phyloP scores from a whole-genome alignment of 495 filamentous ascomycete genomes.

The Penicillium verhagenii region DNA sequence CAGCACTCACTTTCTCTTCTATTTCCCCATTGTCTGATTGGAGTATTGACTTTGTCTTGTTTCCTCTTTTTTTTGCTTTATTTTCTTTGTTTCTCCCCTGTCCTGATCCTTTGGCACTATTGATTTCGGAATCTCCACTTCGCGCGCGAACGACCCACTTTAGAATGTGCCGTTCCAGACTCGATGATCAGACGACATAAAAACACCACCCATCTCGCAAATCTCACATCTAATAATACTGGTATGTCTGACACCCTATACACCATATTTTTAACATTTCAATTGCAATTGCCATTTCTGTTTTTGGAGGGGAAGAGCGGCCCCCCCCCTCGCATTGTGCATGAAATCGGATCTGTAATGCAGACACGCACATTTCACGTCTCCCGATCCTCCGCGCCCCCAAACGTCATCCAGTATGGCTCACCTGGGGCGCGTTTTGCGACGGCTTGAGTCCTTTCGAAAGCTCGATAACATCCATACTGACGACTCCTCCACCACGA shows the following conservation, averaged over 20 bases:
- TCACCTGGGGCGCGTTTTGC: slow-evolving; percentile 10
- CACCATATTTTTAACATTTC: not conserved
- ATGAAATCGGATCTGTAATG: not conserved
- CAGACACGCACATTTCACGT: not conserved
- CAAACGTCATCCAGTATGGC: slow-evolving; percentile 7
- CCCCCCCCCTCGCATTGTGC: slow-evolving; percentile 1
- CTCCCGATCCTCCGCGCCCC: slow-evolving; percentile 1
- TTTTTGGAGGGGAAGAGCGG: not conserved
- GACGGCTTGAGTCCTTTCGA: slow-evolving; percentile 8
- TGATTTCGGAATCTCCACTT: not conserved
- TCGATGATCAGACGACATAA: slow-evolving; percentile 33
- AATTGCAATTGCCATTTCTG: not conserved
- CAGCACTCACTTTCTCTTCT: not conserved
- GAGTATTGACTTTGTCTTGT: not conserved
- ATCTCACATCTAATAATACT: slow-evolving; percentile 23
- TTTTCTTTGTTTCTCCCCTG: not conserved
- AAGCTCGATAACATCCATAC: slow-evolving; percentile 5
- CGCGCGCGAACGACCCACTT: not conserved
- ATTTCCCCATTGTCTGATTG: not conserved
- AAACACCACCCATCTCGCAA: slow-evolving; percentile 29
- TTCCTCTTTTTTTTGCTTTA: not conserved
- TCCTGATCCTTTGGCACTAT: not conserved
- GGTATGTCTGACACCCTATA: slow-evolving; percentile 8
- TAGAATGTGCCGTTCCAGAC: slow-evolving; percentile 12
- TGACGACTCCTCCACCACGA: slow-evolving; percentile 2